These are phyloP conservation scores for Solanum hybrid DNA, from an alignment of 305 asterid genomes.

Conservation along the genomic window DNA sequence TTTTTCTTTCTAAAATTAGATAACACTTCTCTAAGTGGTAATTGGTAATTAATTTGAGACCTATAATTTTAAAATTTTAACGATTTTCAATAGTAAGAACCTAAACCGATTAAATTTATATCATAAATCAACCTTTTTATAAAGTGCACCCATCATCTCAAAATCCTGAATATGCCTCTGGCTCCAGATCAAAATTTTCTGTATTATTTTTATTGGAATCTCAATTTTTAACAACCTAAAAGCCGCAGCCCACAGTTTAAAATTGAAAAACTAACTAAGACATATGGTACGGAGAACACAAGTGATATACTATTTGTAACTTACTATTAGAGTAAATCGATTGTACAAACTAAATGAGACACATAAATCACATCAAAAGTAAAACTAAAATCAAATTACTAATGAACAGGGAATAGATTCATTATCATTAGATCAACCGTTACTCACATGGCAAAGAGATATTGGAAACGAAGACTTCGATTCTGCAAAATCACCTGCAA, in stretches of 20 bases:
- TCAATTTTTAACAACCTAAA: background rate
- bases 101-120: too few species aligned
- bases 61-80: too few species aligned
- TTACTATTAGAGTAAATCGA: background rate
- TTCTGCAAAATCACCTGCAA: background rate
- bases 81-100: too few species aligned
- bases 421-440: background rate
- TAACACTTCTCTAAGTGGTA: too few species aligned
- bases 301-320: background rate
- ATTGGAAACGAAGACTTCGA: background rate
- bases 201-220: background rate
- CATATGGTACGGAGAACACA: background rate
- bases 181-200: background rate
- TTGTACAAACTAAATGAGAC: background rate
- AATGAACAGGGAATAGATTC: background rate
- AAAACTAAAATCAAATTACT: background rate
- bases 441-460: slow-evolving; percentile 4
- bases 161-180: too few species aligned
- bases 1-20: too few species aligned
- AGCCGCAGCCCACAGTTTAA: background rate
- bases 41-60: too few species aligned
- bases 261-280: background rate
- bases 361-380: background rate
- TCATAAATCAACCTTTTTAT: too few species aligned
- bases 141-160: too few species aligned